Evolutionary conservation across 495 filamentous ascomycete species (phyloP).

Genomic region (Podospora appendiculata): DNA sequence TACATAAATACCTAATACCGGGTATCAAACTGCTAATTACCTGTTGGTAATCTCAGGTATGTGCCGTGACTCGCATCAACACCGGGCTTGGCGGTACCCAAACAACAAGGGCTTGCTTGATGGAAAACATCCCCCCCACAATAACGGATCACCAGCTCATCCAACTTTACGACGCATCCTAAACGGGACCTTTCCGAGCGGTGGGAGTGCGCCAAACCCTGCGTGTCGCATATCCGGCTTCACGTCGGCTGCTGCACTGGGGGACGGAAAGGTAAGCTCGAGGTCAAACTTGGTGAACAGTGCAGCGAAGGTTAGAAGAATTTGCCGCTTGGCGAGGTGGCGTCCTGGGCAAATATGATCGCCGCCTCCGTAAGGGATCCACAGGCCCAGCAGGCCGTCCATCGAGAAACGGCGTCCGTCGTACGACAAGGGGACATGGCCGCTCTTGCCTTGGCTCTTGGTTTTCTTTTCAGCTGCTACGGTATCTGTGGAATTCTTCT

Average conservation of each 20-base stretch:
- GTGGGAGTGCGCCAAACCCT: neutral
- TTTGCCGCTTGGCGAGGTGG: slow-evolving; percentile 26
- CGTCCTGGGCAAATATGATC: slow-evolving; percentile 22
- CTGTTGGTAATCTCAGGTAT: too few species aligned
- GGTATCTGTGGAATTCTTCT: neutral
- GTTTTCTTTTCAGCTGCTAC: neutral
- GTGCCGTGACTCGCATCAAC: too few species aligned
- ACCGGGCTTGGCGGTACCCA: too few species aligned
- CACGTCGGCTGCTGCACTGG: neutral
- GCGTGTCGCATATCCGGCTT: neutral
- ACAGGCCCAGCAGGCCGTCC: slow-evolving; percentile 11
- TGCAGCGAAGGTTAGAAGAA: slow-evolving; percentile 18
- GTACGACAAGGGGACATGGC: neutral
- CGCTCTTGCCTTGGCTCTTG: neutral
- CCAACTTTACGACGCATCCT: neutral
- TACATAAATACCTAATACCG: too few species aligned
- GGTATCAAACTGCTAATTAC: too few species aligned
- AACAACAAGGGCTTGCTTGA: too few species aligned
- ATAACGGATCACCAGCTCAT: too few species aligned
- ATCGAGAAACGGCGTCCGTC: neutral
- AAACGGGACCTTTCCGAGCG: neutral
- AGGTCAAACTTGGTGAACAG: slow-evolving; percentile 21
- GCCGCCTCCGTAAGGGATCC: slow-evolving; percentile 29
- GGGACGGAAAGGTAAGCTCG: slow-evolving; percentile 1
- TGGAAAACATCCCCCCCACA: too few species aligned